Base-by-base conservation (phyloP, 257 asterid species). In the Ehretia macrophylla region DNA sequence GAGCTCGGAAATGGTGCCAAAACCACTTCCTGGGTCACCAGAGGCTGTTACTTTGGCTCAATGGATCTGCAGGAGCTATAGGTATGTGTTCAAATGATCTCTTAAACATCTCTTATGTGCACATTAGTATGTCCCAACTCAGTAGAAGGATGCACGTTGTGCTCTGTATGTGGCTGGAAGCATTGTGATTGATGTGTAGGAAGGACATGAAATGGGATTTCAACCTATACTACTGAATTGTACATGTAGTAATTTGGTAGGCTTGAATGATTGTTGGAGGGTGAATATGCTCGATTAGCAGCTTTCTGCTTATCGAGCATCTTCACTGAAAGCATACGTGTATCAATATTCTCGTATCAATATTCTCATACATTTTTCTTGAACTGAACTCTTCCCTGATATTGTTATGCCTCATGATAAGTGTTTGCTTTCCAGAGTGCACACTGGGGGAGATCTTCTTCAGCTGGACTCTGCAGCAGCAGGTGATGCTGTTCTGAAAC, bases 1-100 rank as follows among this genome's bases (percentile, higher is more conserved):
- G 42, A 62, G 76, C 75, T 75, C 95, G 51, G 69, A 83, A 11
- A 21, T 81, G 80, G 77, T 67, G 0, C 90, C 94, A 11, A 93
- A 80, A 72, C 55, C 85, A 0, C 74, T 77, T 37, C 96, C 90
- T 32, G 95, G 85, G 38, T 81, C 96, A 14, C 96, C 91, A 0
- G 96, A 87, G 72, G 97, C 96, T 47, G 73, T 70, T 3, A 86
- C 92, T 45, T 64, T 89, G 61, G 88, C 95, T 3, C 76, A 74
- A 55, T 82, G 95, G 97, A 83, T 90, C 63, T 81, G 69, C 69
- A 77, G 94, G 73, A 89, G 99, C 83, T 89, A 83, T 57, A 80
- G 88, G 99, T 87, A 72, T 44, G 32, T 20, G 14, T 44, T 57
- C 14, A 46, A n/a, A 17, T 11, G 4, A 45, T 40, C 58, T 13